Percentiles rank a stretch among this genome's conserved stretches.
phyloP scores from a whole-genome alignment of 768 basidiomycete genomes.

The Amanita rubescens region DNA sequence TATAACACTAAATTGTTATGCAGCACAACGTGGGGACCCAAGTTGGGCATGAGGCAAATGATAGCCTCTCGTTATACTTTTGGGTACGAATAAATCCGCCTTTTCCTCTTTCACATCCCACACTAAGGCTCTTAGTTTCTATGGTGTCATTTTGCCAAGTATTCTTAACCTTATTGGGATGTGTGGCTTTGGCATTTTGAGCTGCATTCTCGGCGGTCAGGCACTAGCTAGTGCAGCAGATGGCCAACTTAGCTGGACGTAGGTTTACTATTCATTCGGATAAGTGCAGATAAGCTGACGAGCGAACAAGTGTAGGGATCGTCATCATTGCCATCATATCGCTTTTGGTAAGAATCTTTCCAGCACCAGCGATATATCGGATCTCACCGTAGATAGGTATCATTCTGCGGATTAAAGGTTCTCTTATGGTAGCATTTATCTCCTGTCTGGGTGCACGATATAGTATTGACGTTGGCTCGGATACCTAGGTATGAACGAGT shows the following conservation, averaged over 20 bases:
- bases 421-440: conserved; percentile 31
- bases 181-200: conserved; percentile 65
- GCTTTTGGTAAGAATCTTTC: conserved; percentile 44
- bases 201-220: conserved; percentile 65
- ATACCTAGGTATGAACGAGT: conserved; percentile 56
- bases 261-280: conserved; percentile 11
- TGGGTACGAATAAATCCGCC: conserved; percentile 18
- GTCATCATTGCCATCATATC: conserved; percentile 68
- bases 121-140: conserved; percentile 36
- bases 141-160: conserved; percentile 53
- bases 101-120: neutral
- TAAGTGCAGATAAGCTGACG: neutral
- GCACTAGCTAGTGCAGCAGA: conserved; percentile 35
- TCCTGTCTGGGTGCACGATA: neutral
- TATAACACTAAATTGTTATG: neutral
- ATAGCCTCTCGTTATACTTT: conserved; percentile 48
- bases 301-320: conserved; percentile 60
- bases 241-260: conserved; percentile 38
- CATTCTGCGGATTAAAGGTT: conserved; percentile 48
- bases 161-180: conserved; percentile 57
- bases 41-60: conserved; percentile 83
- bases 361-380: conserved; percentile 18
- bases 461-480: neutral
- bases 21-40: conserved; percentile 70
- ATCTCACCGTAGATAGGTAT: conserved; percentile 26